Conservation (phyloP, 192 early-diverging fungal species). For the Backusella westeae region DNA sequence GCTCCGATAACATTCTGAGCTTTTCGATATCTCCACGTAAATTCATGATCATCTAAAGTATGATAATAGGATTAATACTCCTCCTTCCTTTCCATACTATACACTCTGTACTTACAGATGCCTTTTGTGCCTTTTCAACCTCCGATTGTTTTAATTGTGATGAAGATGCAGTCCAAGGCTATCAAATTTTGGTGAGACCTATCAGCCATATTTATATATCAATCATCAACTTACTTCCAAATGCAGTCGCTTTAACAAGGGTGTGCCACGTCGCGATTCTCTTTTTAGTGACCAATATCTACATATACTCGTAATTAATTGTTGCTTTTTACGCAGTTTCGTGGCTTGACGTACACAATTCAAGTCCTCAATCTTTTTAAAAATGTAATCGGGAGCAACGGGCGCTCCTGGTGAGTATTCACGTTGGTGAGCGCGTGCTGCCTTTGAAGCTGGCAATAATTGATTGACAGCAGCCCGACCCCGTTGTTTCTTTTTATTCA, state of each 20-base stretch:
- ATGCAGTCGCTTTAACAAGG: conserved; percentile 92
- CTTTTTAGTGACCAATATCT: conserved; percentile 97
- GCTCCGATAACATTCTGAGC: conserved; percentile 78
- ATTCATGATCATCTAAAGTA: conserved; percentile 37
- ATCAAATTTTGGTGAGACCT: background rate
- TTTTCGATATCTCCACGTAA: conserved; percentile 87
- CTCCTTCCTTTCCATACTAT: too few species aligned
- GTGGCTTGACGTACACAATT: conserved; percentile 18
- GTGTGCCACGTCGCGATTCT: conserved; percentile 84
- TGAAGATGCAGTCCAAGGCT: conserved; percentile 91
- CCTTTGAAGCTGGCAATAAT: conserved; percentile 45
- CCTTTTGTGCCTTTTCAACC: conserved; percentile 61
- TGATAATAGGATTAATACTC: background rate
- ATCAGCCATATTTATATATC: background rate
- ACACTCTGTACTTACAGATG: conserved; percentile 18
- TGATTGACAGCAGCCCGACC: background rate
- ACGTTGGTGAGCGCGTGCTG: conserved; percentile 57
- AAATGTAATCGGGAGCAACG: conserved; percentile 62
- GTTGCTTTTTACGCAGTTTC: conserved; percentile 42
- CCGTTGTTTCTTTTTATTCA: background rate
- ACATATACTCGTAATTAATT: conserved; percentile 68
- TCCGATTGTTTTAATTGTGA: conserved; percentile 63
- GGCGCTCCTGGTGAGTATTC: conserved; percentile 62
- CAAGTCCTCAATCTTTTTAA: conserved; percentile 41
- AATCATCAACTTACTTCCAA: conserved; percentile 65